Evolutionary conservation across 2,329 filamentous ascomycete genomes (phyloP), one percentile per base, ranked within the genome.

Genomic region (Dactylonectria estremocensis): DNA sequence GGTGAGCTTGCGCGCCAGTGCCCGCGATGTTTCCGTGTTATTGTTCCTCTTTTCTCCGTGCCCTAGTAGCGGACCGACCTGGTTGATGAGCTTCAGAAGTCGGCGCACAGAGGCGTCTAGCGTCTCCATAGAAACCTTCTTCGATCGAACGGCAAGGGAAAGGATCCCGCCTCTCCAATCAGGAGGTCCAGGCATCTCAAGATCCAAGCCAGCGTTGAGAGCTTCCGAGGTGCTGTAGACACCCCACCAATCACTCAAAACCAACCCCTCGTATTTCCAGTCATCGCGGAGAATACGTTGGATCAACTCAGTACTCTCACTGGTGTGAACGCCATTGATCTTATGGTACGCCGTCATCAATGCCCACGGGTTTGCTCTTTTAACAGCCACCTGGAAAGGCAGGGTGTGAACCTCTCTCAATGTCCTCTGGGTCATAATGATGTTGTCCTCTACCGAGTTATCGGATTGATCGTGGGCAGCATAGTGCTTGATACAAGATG

Each of bases 401-500:
- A 80, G 66, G 3, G 81, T 69, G n/a, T 74, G 67, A 11, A 77
- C n/a, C 37, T 70, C 71, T 0, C 70, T 65, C 3, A 74, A 18
- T 0, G 70, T 68, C 3, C 72, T 20, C 18, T 69, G 65, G 1
- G 63, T 55, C 4, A 62, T 56, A 5, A 52, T 33, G 14, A 69
- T 33, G 4, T 66, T 59, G 11, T 70, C 70, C 4, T 72, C 69
- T 1, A 74, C 45, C 5, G 71, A 58, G 62, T 68, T 66, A 3
- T 53, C 66, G 8, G 75, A 75, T 35, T 74, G 71, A 46, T 83
- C 81, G 72, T 83, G 82, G 43, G 80, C 81, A 5, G 79, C 77
- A 67, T 80, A 83, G 62, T 83, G 82, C 71, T 83, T 84, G 60
- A 83, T 81, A 1, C 78, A 81, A 6, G 78, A 78, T 14, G 76